Evolutionary conservation across 1,284 basidiomycete species (phyloP).

Genomic region (Tilletia caries): DNA sequence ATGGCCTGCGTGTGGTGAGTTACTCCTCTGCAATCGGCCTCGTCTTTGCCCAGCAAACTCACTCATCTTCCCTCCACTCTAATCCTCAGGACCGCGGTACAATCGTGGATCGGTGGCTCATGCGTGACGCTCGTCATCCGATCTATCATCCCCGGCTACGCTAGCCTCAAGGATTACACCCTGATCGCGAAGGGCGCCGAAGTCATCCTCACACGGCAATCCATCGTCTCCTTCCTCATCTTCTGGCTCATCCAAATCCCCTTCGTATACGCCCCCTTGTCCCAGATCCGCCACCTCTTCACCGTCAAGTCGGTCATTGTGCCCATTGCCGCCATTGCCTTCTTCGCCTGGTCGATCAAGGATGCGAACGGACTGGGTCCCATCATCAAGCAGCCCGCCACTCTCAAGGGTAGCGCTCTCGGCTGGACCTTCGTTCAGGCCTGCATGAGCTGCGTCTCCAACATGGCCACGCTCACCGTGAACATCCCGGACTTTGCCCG

Average conservation of each 20-base stretch:
- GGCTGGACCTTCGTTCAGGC: conserved; percentile 73
- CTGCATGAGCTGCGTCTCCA: conserved; percentile 33
- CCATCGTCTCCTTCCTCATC: conserved; percentile 73
- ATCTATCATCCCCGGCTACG: conserved; percentile 63
- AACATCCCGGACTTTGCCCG: conserved; percentile 44
- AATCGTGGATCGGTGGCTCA: conserved; percentile 64
- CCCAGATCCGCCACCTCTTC: conserved; percentile 78
- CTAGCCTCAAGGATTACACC: conserved; percentile 67
- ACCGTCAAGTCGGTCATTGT: conserved; percentile 70
- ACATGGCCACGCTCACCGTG: conserved; percentile 26
- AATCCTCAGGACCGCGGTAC: not conserved
- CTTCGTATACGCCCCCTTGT: conserved; percentile 74
- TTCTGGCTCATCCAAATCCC: conserved; percentile 79
- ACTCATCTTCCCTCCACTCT: conserved; percentile 57
- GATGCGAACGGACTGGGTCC: conserved; percentile 71
- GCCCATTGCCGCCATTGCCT: conserved; percentile 59
- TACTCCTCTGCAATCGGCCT: too few species aligned
- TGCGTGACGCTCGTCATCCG: conserved; percentile 70
- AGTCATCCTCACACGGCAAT: conserved; percentile 4
- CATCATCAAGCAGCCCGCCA: conserved; percentile 68
- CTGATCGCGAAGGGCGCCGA: conserved; percentile 65
- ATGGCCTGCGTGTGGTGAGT: conserved; percentile 66
- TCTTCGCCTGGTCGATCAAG: conserved; percentile 76
- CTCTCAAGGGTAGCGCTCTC: conserved; percentile 67
- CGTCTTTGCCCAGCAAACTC: too few species aligned